A percentile compares a stretch with the other conserved stretches of the same genome.
phyloP scores from a whole-genome alignment of 1,284 basidiomycete genomes.

The Papiliotrema nemorosa region DNA sequence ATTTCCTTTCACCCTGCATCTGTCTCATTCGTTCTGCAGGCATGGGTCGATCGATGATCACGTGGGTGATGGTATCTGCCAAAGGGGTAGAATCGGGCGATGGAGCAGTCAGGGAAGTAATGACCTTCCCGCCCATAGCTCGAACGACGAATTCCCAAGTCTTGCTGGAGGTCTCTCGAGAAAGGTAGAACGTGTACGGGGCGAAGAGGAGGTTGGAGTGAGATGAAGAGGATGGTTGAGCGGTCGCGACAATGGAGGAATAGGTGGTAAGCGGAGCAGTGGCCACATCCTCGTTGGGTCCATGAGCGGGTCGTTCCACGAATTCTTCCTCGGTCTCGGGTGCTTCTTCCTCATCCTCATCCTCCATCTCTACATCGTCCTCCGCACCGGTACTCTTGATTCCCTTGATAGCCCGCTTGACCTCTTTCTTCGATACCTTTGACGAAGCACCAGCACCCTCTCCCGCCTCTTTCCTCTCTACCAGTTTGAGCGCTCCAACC shows the following conservation, averaged over 20 bases:
- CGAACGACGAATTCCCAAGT: constrained; percentile 95
- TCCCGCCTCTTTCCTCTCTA: constrained; percentile 52
- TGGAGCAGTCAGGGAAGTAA: constrained; percentile 73
- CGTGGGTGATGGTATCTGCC: constrained; percentile 86
- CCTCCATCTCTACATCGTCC: constrained; percentile 43
- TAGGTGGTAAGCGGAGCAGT: constrained; percentile 69
- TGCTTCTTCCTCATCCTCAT: constrained; percentile 37
- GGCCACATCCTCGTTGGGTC: constrained; percentile 50
- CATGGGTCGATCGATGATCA: constrained; percentile 88
- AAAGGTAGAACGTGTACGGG: constrained; percentile 89
- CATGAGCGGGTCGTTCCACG: constrained; percentile 58
- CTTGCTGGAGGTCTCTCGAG: constrained; percentile 85
- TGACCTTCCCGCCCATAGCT: constrained; percentile 84
- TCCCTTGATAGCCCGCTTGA: constrained; percentile 55
- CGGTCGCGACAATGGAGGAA: constrained; percentile 58
- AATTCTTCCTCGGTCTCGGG: constrained; percentile 55
- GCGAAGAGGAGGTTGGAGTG: constrained; percentile 67
- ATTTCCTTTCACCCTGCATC: constrained; percentile 61
- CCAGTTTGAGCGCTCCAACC: constrained; percentile 83
- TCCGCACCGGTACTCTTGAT: constrained; percentile 38
- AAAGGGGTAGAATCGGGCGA: constrained; percentile 51
- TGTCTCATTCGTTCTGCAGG: constrained; percentile 56
- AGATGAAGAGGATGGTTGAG: constrained; percentile 48
- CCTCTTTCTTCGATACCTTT: constrained; percentile 34
- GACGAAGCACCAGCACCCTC: constrained; percentile 32